Evolutionary conservation across 805 yeast genomes (phyloP).

Genomic region (Metschnikowia kunwiensis): DNA sequence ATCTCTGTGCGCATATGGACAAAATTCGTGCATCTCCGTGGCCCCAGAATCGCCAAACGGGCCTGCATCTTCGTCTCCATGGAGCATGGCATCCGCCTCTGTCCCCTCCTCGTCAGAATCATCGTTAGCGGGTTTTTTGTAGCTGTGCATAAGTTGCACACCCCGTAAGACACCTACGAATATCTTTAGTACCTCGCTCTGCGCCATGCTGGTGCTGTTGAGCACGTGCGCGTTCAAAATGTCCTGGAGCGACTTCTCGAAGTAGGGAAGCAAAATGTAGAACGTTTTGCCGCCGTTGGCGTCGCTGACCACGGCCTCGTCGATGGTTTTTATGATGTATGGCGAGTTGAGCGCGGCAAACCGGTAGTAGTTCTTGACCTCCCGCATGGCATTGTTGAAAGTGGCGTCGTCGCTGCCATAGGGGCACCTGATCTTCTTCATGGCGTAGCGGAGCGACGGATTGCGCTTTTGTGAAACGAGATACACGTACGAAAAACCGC

Average conservation of each 20-base stretch:
- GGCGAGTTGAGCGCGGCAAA: conserved; percentile 57
- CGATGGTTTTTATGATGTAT: conserved; percentile 64
- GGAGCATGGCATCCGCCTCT: conserved; percentile 16
- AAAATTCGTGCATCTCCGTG: conserved; percentile 54
- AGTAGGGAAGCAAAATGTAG: conserved; percentile 77
- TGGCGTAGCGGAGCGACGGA: conserved; percentile 54
- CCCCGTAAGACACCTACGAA: conserved; percentile 74
- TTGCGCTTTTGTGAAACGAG: conserved; percentile 50
- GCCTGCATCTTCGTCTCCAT: conserved; percentile 28
- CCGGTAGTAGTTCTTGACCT: conserved; percentile 69
- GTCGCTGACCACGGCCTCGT: conserved; percentile 69
- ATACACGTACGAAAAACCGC: conserved; percentile 85
- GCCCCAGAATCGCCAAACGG: conserved; percentile 9
- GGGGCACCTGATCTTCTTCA: conserved; percentile 85
- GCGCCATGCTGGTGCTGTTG: conserved; percentile 51
- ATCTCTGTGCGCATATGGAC: conserved; percentile 82
- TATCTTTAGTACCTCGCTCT: conserved; percentile 58
- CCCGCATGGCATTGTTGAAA: conserved; percentile 61
- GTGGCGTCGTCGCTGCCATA: conserved; percentile 75
- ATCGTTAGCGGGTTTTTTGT: conserved; percentile 31
- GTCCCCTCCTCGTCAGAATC: conserved; percentile 15
- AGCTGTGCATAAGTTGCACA: conserved; percentile 69
- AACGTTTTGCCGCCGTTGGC: conserved; percentile 77
- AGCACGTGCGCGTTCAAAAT: conserved; percentile 63
- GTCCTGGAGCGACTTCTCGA: conserved; percentile 72